Evolutionary conservation across 352 stramenopile genomes (phyloP).

Genomic region (Globisporangium emineosum): DNA sequence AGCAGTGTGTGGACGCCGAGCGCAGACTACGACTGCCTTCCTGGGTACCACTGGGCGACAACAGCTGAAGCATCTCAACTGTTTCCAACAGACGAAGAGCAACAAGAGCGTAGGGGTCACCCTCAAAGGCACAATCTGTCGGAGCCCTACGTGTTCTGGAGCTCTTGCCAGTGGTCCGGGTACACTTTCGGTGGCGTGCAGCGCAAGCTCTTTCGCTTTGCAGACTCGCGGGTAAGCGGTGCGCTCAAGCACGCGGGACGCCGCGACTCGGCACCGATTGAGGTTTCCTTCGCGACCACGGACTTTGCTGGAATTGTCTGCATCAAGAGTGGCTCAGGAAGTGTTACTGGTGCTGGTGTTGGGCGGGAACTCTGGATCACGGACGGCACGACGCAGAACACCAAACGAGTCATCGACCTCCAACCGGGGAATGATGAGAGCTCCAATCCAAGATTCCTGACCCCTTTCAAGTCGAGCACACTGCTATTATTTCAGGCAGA

Average conservation of each 20-base stretch:
- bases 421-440: slow-evolving; percentile 19
- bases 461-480: slow-evolving; percentile 28
- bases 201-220: slow-evolving; percentile 69
- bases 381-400: slow-evolving; percentile 37
- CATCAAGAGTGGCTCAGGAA: slow-evolving; percentile 21
- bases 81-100: slow-evolving; percentile 16
- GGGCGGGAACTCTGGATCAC: slow-evolving; percentile 65
- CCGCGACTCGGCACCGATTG: slow-evolving; percentile 32
- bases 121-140: slow-evolving; percentile 9
- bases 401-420: slow-evolving; percentile 51
- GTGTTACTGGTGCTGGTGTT: not conserved
- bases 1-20: slow-evolving; percentile 40
- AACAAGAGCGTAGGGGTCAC: not conserved
- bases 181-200: slow-evolving; percentile 45
- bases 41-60: slow-evolving; percentile 63
- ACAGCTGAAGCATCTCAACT: slow-evolving; percentile 32
- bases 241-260: slow-evolving; percentile 65
- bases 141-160: slow-evolving; percentile 63
- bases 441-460: slow-evolving; percentile 45
- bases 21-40: slow-evolving; percentile 63
- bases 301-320: slow-evolving; percentile 84
- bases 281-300: slow-evolving; percentile 27
- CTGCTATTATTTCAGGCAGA: slow-evolving; percentile 54
- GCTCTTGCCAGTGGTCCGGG: slow-evolving; percentile 68
- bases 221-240: slow-evolving; percentile 58